phyloP scores from a whole-genome alignment of 2,329 filamentous ascomycete genomes.

The Phyllosticta citriasiana region DNA sequence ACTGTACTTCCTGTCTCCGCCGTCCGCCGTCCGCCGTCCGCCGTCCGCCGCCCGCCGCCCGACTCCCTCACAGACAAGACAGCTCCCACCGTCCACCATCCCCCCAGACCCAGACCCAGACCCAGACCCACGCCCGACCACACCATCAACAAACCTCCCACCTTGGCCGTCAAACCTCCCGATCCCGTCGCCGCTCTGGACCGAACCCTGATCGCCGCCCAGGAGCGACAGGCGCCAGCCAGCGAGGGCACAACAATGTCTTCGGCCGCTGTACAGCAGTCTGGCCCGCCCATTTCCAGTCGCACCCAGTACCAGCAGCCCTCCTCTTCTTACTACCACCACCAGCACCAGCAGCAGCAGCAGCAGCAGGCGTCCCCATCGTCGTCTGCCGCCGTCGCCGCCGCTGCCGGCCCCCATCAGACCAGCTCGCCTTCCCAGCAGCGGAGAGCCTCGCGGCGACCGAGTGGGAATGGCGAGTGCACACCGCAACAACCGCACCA shows the following conservation, averaged over 20 bases:
- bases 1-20: not conserved
- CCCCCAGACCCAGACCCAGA: not conserved
- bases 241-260: conserved; percentile 20
- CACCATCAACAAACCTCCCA: not conserved
- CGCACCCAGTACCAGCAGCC: conserved; percentile 20
- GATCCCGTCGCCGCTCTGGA: not conserved
- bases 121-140: not conserved
- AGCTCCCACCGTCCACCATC: not conserved
- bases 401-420: conserved; percentile 1
- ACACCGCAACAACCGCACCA: conserved; percentile 23
- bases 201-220: conserved; percentile 9
- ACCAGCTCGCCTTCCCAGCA: conserved; percentile 26
- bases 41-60: not conserved
- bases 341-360: conserved; percentile 19
- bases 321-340: conserved; percentile 13
- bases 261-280: conserved; percentile 27
- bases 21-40: not conserved
- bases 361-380: conserved; percentile 19
- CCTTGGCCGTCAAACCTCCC: not conserved
- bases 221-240: conserved; percentile 5
- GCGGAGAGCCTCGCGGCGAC: conserved; percentile 25
- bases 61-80: not conserved
- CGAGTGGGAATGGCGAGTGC: conserved; percentile 31
- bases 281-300: conserved; percentile 18
- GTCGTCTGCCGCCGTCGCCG: conserved; percentile 22